Evolutionary conservation across 2,329 filamentous ascomycete genomes (phyloP), one percentile per base, ranked within the genome.

Genomic region (Paracoccidioides brasiliensis): DNA sequence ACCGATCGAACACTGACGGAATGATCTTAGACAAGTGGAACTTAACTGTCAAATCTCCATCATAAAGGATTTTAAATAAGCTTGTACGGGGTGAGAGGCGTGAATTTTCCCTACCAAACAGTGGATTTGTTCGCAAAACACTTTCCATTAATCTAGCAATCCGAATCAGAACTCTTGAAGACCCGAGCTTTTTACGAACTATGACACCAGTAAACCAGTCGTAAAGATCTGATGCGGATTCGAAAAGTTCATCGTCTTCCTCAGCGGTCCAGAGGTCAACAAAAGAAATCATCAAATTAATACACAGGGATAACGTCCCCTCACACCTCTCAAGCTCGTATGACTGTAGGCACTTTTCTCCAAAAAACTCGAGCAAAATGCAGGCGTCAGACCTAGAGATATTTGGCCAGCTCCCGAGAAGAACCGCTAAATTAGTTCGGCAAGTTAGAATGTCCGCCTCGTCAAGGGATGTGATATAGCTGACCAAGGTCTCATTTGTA

Each of bases 1-100:
- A 97, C 1, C 87, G 78, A 10, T 82, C 80, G 67, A 98, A 98
- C 32, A 98, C 77, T 5, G 76, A 75, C 0, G 88, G 81, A 15
- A 97, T 74, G 2, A 79, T 78, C 55, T 81, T 75, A 0, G 86
- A 84, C 54, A 95, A 80, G 57, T 80, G 80, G 64, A 86, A 90
- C 64, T 94, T 93, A 49, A 93, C 84, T 9, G 76, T 69, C 63
- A 91, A 80, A 54, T 80, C 76, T 0, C 85, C 82, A 12, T 79
- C 75, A 44, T 79, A 74, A 6, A 97, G 74, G 28, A 97, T 80
- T 9, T 77, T 78, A 55, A 97, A 82, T 3, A 97, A 76, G 51
- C 80, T 86, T 7, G 86, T 88, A 59, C 88, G 73, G 7, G 81
- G 76, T 1, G 83, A 83, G 15, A 83, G 79, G 10, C 85, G 72